These are phyloP conservation scores for Rhipidocladum racemiflorum DNA, from an alignment of 176 grass and related monocot genomes.

Conservation along the genomic window DNA sequence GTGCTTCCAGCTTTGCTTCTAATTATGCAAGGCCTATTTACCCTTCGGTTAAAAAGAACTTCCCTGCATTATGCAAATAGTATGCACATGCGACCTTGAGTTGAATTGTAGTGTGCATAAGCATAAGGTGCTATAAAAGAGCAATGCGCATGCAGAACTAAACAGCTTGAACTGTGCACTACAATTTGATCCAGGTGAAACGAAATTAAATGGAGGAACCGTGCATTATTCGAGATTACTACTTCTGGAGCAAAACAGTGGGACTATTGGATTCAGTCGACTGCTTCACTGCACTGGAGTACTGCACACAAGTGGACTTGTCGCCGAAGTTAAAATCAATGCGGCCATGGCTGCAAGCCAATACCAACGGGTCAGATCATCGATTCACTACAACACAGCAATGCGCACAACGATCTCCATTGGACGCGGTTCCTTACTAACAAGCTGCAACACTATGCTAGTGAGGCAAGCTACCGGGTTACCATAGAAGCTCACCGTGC, in stretches of 20 bases:
- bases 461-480: not conserved
- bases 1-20: not conserved
- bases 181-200: not conserved
- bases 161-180: not conserved
- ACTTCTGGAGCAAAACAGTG: not conserved
- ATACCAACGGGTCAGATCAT: not conserved
- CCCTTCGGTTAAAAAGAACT: not conserved
- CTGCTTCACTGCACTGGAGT: not conserved
- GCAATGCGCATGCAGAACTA: not conserved
- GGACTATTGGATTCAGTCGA: not conserved
- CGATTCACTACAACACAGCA: not conserved
- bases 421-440: not conserved
- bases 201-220: not conserved
- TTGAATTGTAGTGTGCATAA: not conserved
- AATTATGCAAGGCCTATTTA: not conserved
- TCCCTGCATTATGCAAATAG: not conserved
- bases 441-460: not conserved
- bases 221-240: not conserved
- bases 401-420: not conserved
- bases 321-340: not conserved
- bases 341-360: not conserved
- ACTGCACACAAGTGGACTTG: not conserved
- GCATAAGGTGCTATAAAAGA: not conserved
- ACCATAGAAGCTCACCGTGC: conserved; percentile 40
- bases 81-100: not conserved